Conservation (phyloP, 805 yeast genomes). For the Candida xyloterini region DNA sequence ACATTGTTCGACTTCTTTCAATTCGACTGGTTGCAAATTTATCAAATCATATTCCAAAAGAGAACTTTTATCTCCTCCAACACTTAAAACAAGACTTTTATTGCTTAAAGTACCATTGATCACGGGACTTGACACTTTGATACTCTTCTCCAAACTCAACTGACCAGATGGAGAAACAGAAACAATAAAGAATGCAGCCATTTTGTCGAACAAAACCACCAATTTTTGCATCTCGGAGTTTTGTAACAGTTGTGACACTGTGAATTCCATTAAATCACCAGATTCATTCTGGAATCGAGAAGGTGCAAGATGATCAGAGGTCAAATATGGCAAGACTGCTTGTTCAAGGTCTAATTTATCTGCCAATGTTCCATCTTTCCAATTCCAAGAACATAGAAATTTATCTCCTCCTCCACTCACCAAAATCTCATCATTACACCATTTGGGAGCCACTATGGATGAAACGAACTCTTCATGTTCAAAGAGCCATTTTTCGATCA, state of each 20-base stretch:
- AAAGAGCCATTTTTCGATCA: slow-evolving; percentile 78
- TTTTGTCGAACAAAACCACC: slow-evolving; percentile 47
- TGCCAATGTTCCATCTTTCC: slow-evolving; percentile 47
- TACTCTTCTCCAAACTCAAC: slow-evolving; percentile 32
- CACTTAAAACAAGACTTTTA: slow-evolving; percentile 26
- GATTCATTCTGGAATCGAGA: slow-evolving; percentile 56
- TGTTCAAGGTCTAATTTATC: slow-evolving; percentile 38
- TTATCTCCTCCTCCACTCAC: slow-evolving; percentile 93
- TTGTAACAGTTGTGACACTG: slow-evolving; percentile 40
- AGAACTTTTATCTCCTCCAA: slow-evolving; percentile 22
- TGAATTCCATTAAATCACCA: slow-evolving; percentile 45
- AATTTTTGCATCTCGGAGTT: slow-evolving; percentile 30
- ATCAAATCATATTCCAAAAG: slow-evolving; percentile 26
- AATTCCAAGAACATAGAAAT: slow-evolving; percentile 71
- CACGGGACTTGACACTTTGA: slow-evolving; percentile 27
- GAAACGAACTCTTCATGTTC: slow-evolving; percentile 87
- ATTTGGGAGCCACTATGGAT: slow-evolving; percentile 51
- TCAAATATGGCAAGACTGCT: slow-evolving; percentile 44
- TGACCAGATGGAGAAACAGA: slow-evolving; percentile 30
- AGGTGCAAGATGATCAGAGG: slow-evolving; percentile 61
- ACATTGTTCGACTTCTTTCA: slow-evolving; percentile 32
- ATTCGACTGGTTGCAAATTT: slow-evolving; percentile 20
- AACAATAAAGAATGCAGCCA: slow-evolving; percentile 41
- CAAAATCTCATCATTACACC: slow-evolving; percentile 45
- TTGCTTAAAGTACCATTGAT: slow-evolving; percentile 26